A percentile compares a stretch with the other conserved stretches of the same genome.
These are phyloP conservation scores for Diaporthe ampelina DNA, from an alignment of 2,329 filamentous ascomycete species.

Conservation along the genomic window DNA sequence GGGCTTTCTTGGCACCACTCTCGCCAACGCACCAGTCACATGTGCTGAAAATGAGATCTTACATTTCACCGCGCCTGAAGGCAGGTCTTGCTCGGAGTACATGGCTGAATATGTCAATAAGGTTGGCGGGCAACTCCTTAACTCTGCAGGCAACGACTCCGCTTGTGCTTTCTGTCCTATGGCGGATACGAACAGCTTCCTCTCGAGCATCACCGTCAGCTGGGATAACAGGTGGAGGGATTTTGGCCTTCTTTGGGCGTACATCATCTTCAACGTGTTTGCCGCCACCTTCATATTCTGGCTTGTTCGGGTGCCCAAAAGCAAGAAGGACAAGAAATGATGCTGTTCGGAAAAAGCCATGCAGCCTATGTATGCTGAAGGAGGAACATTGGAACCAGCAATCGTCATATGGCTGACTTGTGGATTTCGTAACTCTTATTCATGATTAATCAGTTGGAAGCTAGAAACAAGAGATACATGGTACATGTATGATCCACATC, in stretches of 20 bases:
- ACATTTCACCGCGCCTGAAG: constrained; percentile 69
- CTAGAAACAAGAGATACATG: too few species aligned
- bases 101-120: constrained; percentile 60
- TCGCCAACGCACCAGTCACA: constrained; percentile 71
- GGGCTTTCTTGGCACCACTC: constrained; percentile 73
- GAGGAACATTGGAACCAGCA: background rate
- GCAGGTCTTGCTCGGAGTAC: constrained; percentile 69
- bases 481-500: too few species aligned
- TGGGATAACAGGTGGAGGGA: constrained; percentile 3
- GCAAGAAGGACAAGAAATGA: background rate
- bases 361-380: too few species aligned
- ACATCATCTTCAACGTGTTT: background rate
- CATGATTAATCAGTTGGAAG: background rate
- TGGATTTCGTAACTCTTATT: background rate
- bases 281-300: background rate
- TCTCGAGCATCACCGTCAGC: background rate
- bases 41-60: constrained; percentile 77
- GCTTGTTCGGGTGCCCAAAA: constrained; percentile 19
- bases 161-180: constrained; percentile 44
- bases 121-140: constrained; percentile 62
- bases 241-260: constrained; percentile 20
- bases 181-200: constrained; percentile 48
- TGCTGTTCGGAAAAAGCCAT: background rate
- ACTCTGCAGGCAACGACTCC: constrained; percentile 50
- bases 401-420: background rate